phyloP scores from a whole-genome alignment of 1,284 basidiomycete species.

The Sphagnurus paluster region DNA sequence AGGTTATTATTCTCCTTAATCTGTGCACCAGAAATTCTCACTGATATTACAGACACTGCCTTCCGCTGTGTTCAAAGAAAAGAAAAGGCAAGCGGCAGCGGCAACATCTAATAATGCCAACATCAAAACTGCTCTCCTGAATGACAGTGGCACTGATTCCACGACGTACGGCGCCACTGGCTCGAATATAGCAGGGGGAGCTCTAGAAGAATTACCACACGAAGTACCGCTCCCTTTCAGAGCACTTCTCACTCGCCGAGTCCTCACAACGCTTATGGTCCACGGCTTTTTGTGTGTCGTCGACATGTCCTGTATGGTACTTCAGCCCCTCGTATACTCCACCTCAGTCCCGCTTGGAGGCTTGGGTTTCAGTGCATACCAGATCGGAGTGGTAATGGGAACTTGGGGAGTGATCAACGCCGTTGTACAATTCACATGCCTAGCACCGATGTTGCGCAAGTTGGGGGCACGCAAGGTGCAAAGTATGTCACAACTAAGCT shows the following conservation, averaged over 20 bases:
- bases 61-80: constrained; percentile 4
- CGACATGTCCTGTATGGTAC: constrained; percentile 28
- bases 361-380: constrained; percentile 30
- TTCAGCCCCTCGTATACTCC: constrained; percentile 33
- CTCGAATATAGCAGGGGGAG: not conserved
- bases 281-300: constrained; percentile 29
- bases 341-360: constrained; percentile 30
- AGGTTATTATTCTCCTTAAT: constrained; percentile 26
- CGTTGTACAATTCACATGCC: constrained; percentile 24
- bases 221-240: constrained; percentile 10
- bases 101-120: not conserved
- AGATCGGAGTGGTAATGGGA: constrained; percentile 30
- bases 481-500: constrained; percentile 16
- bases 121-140: not conserved
- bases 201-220: not conserved
- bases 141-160: not conserved
- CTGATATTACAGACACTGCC: constrained; percentile 8
- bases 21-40: not conserved
- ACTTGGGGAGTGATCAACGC: constrained; percentile 28
- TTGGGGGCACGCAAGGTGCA: constrained; percentile 27
- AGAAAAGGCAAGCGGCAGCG: not conserved
- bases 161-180: not conserved
- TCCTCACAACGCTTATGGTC: constrained; percentile 19
- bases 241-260: constrained; percentile 20
- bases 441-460: constrained; percentile 22